Base-by-base conservation (phyloP, 2,329 filamentous ascomycete species). In the Talaromyces islandicus region DNA sequence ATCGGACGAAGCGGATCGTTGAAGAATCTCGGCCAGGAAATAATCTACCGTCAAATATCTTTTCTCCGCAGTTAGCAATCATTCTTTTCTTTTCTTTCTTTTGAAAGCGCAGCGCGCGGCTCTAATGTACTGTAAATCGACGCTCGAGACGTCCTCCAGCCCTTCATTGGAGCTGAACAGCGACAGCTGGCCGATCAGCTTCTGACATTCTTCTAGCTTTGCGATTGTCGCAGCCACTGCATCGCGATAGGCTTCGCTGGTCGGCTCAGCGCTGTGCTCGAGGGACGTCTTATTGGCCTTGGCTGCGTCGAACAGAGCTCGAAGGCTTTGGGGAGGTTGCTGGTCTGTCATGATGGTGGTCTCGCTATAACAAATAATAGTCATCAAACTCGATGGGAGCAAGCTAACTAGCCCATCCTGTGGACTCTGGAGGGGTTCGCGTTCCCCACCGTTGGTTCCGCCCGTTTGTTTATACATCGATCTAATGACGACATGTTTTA, bases 111-210 rank as follows among this genome's bases (percentile, higher is more conserved):
- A 24, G 25, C 4, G 9, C 21, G 25, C 2, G 19, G 19, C 17
- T 19, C 29, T 5, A 10, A 24, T 41, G 7, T 79, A 96, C 77
- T 91, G 91, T 32, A 99, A 78, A 69, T 96, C 88, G n/a, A 83
- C 82, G 1, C 93, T 95, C 14, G 90, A 81, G 32, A 97, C 79
- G 76, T 99, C 94, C 63, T 99, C 94, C 43, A 93, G 76, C 0
- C 85, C 83, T 75, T 99, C 94, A 75, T 99, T 99, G 38, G 87
- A 82, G 66, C 91, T 96, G 82, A 97, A 97, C 57, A 99, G 80
- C 0, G 90, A 88, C 27, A 94, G 80, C 62, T 85, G 82, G 65
- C 85, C 80, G 64, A 90, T 85, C 59, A 90, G 84, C 61, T 84
- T 79, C 61, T 88, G 80, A 73, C 90, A 92, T 72, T 89, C 81